Evolutionary conservation across 345 rosid genomes (phyloP).

Genomic region (Pugionium cornutum): DNA sequence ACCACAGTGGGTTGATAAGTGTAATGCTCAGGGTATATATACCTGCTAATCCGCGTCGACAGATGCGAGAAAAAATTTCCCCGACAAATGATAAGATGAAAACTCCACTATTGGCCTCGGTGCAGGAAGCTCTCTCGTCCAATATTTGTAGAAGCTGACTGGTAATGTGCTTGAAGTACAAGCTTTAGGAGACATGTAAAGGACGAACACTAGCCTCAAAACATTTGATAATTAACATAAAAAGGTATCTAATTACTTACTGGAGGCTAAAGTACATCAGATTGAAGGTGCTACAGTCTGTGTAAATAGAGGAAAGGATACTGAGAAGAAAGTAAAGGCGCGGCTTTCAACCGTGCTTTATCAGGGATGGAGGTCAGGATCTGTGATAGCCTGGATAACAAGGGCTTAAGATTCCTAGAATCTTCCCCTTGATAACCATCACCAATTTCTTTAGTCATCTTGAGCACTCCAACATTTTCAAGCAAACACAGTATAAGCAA

Average conservation of each 20-base stretch:
- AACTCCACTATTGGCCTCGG: conserved; percentile 37
- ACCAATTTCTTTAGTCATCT: conserved; percentile 60
- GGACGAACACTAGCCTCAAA: conserved; percentile 38
- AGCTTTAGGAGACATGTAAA: conserved; percentile 56
- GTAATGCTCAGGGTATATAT: conserved; percentile 26
- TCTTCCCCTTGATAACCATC: conserved; percentile 35
- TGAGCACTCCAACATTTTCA: conserved; percentile 70
- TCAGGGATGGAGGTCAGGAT: conserved; percentile 85
- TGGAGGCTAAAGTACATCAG: conserved; percentile 25
- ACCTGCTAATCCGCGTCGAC: conserved; percentile 97
- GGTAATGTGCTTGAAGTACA: conserved; percentile 72
- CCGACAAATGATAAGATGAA: conserved; percentile 58
- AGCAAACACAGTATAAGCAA: conserved; percentile 74
- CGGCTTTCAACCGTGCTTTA: conserved; percentile 66
- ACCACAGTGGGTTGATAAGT: conserved; percentile 9
- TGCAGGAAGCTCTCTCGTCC: conserved; percentile 43
- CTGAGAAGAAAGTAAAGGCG: conserved; percentile 73
- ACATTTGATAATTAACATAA: conserved; percentile 23
- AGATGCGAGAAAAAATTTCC: conserved; percentile 74
- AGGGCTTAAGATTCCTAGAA: conserved; percentile 41
- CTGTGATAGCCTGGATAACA: conserved; percentile 65
- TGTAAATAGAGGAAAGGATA: conserved; percentile 59
- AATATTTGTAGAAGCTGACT: conserved; percentile 61
- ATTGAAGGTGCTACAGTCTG: conserved; percentile 11
- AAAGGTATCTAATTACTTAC: conserved; percentile 5